Conservation (phyloP, 805 yeast species). For the Jamesozyma rosinii region DNA sequence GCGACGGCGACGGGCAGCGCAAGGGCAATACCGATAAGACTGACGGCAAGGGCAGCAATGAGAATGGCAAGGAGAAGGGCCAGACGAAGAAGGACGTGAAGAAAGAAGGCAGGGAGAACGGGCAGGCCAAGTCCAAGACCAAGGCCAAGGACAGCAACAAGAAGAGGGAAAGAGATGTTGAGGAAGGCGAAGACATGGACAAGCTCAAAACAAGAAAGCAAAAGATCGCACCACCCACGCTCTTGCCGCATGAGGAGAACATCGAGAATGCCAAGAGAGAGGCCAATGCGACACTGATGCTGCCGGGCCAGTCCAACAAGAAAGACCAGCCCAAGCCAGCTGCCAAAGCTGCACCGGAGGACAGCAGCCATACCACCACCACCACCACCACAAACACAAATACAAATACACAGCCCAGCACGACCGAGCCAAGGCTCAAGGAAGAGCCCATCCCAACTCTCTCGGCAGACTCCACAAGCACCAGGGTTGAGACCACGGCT, state of each 20-base stretch:
- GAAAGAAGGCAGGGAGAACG: constrained; percentile 2
- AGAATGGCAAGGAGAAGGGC: background rate
- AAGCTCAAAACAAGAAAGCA: constrained; percentile 11
- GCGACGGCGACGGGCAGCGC: constrained; percentile 2
- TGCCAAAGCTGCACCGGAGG: background rate
- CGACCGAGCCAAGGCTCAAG: background rate
- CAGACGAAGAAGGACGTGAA: constrained; percentile 3
- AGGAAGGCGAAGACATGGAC: constrained; percentile 10
- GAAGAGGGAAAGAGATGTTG: constrained; percentile 7
- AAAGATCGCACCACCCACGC: constrained; percentile 30
- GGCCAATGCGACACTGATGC: constrained; percentile 25
- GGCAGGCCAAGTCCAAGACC: background rate
- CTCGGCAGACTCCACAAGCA: background rate
- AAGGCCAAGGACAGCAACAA: background rate
- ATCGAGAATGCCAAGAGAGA: constrained; percentile 27
- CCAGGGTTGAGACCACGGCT: background rate
- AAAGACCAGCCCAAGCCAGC: background rate
- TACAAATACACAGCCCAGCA: background rate
- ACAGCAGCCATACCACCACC: background rate
- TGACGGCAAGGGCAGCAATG: background rate
- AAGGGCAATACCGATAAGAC: constrained; percentile 4
- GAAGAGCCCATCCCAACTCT: background rate
- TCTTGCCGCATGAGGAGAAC: constrained; percentile 25
- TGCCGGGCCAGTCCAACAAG: constrained; percentile 21
- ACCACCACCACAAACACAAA: background rate